Percentiles rank a stretch among this genome's conserved stretches.
Conservation (phyloP, 192 early-diverging fungal species). For the Umbelopsis sp. region DNA sequence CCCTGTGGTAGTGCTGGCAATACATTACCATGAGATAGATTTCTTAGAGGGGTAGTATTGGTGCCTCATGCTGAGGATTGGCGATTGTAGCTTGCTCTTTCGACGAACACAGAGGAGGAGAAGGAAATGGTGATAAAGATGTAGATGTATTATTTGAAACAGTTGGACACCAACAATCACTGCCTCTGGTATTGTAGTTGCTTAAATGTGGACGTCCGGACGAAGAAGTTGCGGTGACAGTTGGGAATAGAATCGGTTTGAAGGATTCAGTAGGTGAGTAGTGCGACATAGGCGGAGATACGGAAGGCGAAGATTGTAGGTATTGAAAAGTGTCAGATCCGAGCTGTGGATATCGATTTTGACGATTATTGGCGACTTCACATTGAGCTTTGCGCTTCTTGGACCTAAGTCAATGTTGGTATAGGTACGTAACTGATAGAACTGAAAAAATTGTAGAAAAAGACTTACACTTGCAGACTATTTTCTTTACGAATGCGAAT, state of each 20-base stretch:
- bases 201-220: not conserved
- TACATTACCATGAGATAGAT: not conserved
- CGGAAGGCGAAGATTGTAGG: not conserved
- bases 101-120: not conserved
- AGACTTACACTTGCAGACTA: slow-evolving; percentile 36
- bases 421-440: not conserved
- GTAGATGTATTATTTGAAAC: not conserved
- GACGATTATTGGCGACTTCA: not conserved
- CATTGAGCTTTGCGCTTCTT: slow-evolving; percentile 1
- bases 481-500: slow-evolving; percentile 92
- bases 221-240: too few species aligned
- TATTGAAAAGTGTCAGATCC: not conserved
- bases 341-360: not conserved
- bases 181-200: not conserved
- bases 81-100: not conserved
- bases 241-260: not conserved
- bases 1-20: not conserved
- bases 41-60: not conserved
- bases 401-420: not conserved
- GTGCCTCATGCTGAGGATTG: not conserved
- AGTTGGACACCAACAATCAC: not conserved
- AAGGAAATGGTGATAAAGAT: slow-evolving; percentile 7
- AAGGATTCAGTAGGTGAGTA: not conserved
- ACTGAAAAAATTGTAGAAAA: too few species aligned
- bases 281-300: not conserved